These are phyloP conservation scores for Didymella lethalis DNA, from an alignment of 2,329 filamentous ascomycete genomes.

Conservation along the genomic window DNA sequence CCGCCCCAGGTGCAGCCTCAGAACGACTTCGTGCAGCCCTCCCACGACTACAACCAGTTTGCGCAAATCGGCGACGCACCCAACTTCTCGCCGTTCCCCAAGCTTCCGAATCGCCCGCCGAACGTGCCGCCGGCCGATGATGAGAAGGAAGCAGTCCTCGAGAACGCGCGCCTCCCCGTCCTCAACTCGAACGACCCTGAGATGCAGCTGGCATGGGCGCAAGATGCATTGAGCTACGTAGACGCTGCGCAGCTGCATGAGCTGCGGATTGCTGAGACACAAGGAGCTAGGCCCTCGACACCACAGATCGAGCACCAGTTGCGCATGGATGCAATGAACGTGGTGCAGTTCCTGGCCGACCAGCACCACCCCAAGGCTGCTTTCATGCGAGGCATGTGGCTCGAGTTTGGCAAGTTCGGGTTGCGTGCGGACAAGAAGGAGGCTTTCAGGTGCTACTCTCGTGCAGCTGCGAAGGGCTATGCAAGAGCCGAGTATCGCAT, in stretches of 20 bases:
- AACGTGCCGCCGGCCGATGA: slow-evolving; percentile 95
- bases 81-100: slow-evolving; percentile 91
- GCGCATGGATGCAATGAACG: slow-evolving; percentile 86
- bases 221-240: slow-evolving; percentile 88
- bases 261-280: slow-evolving; percentile 67
- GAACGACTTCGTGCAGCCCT: slow-evolving; percentile 37
- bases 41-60: slow-evolving; percentile 52
- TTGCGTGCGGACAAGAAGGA: slow-evolving; percentile 91
- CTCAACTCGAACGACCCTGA: slow-evolving; percentile 93
- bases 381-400: slow-evolving; percentile 95
- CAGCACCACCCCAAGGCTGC: slow-evolving; percentile 93
- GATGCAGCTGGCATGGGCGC: slow-evolving; percentile 96
- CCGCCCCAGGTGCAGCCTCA: slow-evolving; percentile 46
- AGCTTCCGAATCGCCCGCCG: slow-evolving; percentile 76
- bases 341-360: slow-evolving; percentile 86
- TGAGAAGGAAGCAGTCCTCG: slow-evolving; percentile 88
- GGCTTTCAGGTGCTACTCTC: slow-evolving; percentile 84
- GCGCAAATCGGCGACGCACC: slow-evolving; percentile 64
- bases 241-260: slow-evolving; percentile 83
- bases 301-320: slow-evolving; percentile 90
- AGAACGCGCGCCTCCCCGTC: slow-evolving; percentile 82
- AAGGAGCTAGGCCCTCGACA: slow-evolving; percentile 73
- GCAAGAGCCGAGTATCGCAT: slow-evolving; percentile 93
- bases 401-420: slow-evolving; percentile 97
- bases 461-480: slow-evolving; percentile 86